Evolutionary conservation across 495 filamentous ascomycete genomes (phyloP).

Genomic region (Aspergillus saccharolyticus): DNA sequence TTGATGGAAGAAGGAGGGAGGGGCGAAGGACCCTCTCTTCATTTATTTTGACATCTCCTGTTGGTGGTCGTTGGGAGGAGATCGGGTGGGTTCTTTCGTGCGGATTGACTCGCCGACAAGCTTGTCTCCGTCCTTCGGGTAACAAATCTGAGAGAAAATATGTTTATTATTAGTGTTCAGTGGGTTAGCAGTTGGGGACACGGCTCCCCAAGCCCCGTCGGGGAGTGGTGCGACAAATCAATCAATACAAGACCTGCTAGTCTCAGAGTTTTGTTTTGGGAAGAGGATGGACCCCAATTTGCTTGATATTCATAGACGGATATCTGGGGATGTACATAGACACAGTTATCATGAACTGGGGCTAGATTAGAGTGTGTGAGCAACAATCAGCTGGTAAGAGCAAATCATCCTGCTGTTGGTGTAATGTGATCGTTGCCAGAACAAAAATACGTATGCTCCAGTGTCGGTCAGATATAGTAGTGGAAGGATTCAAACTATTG

Average conservation of each 20-base stretch:
- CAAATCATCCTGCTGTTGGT: too few species aligned
- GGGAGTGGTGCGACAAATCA: neutral
- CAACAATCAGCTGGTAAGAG: too few species aligned
- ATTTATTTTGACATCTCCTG: neutral
- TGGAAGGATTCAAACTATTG: neutral
- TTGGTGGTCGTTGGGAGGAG: neutral
- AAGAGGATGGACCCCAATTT: neutral
- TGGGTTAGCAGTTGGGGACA: neutral
- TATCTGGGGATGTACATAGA: neutral
- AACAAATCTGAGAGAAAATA: too few species aligned
- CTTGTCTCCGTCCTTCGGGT: neutral
- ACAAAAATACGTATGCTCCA: too few species aligned
- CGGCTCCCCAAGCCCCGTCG: neutral
- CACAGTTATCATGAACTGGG: too few species aligned
- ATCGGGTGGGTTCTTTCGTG: neutral
- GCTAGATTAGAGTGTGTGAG: neutral
- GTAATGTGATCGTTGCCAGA: neutral
- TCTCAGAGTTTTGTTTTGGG: neutral
- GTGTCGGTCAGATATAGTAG: neutral
- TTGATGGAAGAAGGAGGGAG: too few species aligned
- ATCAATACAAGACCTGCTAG: neutral
- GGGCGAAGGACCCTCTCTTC: neutral
- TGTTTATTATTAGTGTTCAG: neutral
- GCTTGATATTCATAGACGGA: neutral
- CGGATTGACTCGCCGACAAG: neutral